Conservation (phyloP, 495 filamentous ascomycete species). For the Penicillium arizonense region DNA sequence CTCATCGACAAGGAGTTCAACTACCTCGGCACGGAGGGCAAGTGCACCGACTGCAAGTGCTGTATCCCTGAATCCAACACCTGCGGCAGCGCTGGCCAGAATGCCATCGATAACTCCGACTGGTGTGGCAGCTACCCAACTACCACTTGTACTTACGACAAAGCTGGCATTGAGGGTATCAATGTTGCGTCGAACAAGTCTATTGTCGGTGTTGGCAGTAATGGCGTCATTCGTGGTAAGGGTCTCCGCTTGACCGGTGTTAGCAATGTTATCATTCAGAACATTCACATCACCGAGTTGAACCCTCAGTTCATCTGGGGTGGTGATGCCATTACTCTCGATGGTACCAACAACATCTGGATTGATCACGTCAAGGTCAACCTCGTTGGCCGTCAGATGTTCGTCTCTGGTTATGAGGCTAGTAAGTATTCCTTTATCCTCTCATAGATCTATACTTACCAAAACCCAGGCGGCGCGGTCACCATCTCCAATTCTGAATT, state of each 20-base stretch:
- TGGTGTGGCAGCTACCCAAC: conserved; percentile 31
- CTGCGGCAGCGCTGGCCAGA: conserved; percentile 27
- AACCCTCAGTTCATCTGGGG: conserved; percentile 44
- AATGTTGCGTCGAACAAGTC: conserved; percentile 39
- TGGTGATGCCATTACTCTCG: conserved; percentile 38
- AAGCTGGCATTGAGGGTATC: conserved; percentile 32
- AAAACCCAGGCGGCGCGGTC: conserved; percentile 19
- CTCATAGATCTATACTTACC: neutral
- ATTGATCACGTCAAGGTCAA: conserved; percentile 40
- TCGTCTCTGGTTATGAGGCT: conserved; percentile 25
- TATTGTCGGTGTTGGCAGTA: conserved; percentile 31
- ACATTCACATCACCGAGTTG: conserved; percentile 42
- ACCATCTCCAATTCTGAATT: conserved; percentile 46
- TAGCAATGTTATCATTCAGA: conserved; percentile 45
- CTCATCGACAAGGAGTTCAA: conserved; percentile 48
- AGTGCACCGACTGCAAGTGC: conserved; percentile 35
- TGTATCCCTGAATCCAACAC: conserved; percentile 27
- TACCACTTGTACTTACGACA: conserved; percentile 35
- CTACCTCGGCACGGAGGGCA: conserved; percentile 41
- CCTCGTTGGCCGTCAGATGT: conserved; percentile 31
- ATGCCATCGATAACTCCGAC: conserved; percentile 27
- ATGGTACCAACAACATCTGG: conserved; percentile 32
- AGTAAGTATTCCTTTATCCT: conserved; percentile 12
- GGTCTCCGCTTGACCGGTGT: conserved; percentile 39
- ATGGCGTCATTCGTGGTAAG: conserved; percentile 40